Evolutionary conservation across 2,329 filamentous ascomycete genomes (phyloP).

Genomic region (Aureobasidium sp.): DNA sequence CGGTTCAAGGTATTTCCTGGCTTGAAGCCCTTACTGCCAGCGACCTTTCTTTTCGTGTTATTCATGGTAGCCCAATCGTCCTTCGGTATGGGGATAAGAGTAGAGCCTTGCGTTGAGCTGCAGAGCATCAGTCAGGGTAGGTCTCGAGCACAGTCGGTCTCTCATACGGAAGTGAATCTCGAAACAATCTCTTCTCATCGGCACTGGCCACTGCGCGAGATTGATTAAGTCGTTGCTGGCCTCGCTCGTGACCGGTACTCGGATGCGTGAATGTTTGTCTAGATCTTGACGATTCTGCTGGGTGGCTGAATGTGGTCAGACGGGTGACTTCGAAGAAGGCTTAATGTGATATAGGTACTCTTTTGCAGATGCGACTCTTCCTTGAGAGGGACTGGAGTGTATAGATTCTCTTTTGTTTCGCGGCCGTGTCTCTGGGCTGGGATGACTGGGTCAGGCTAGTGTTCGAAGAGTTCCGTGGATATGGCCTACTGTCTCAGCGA

Average conservation of each 20-base stretch:
- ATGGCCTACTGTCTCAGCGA: not conserved
- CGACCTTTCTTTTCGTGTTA: not conserved
- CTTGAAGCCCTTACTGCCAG: not conserved
- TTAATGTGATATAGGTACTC: not conserved
- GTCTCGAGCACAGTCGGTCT: too few species aligned
- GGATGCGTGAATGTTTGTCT: not conserved
- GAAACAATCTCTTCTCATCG: not conserved
- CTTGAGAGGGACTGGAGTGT: not conserved
- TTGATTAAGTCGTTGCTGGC: not conserved
- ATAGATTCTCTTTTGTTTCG: not conserved
- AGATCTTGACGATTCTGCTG: not conserved
- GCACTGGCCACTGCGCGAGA: not conserved
- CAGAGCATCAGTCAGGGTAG: not conserved
- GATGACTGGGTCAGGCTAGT: not conserved
- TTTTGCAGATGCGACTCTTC: not conserved
- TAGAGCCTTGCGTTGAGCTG: not conserved
- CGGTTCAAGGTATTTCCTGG: not conserved
- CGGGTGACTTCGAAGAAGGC: too few species aligned
- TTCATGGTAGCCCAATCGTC: not conserved
- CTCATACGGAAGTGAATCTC: not conserved
- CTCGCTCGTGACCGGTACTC: not conserved
- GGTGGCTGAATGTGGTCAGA: not conserved
- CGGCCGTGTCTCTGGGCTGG: not conserved
- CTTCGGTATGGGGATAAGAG: not conserved
- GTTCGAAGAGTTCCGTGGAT: not conserved